Conservation (phyloP, 129 eudicot genomes). For the Calendula officinalis region DNA sequence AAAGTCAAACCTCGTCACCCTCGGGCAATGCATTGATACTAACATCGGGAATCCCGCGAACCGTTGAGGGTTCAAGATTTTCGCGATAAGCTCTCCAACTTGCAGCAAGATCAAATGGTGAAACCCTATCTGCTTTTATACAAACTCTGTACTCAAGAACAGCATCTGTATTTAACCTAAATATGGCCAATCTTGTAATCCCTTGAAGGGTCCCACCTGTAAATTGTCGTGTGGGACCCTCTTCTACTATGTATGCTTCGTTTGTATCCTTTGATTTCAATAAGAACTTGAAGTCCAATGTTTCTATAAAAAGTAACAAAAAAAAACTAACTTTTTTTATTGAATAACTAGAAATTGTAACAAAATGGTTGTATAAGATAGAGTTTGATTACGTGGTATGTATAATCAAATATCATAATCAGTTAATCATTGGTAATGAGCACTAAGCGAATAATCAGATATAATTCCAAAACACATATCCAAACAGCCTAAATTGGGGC, state of each 20-base stretch:
- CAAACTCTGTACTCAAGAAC: slow-evolving; percentile 71
- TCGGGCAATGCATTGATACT: slow-evolving; percentile 58
- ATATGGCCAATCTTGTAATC: slow-evolving; percentile 61
- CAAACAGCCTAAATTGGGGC: slow-evolving; percentile 4
- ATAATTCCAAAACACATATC: not conserved
- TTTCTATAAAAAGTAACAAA: slow-evolving; percentile 43
- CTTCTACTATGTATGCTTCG: slow-evolving; percentile 73
- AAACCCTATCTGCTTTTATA: slow-evolving; percentile 73
- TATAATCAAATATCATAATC: not conserved
- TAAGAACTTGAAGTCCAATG: slow-evolving; percentile 93
- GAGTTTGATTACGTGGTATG: no score
- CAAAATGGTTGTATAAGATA: no score
- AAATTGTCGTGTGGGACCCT: slow-evolving; percentile 72
- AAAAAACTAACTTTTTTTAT: slow-evolving; percentile 7
- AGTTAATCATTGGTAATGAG: not conserved
- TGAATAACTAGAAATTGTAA: not conserved
- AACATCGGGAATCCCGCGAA: slow-evolving; percentile 94
- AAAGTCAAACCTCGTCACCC: slow-evolving; percentile 53
- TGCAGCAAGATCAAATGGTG: slow-evolving; percentile 98
- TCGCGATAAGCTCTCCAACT: slow-evolving; percentile 94
- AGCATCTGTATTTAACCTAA: slow-evolving; percentile 56
- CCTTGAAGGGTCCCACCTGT: slow-evolving; percentile 76
- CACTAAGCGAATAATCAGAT: not conserved
- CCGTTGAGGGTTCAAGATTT: slow-evolving; percentile 87
- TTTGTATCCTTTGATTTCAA: slow-evolving; percentile 61